These are phyloP conservation scores for Cryptococcus sp. DNA, from an alignment of 1,284 basidiomycete species.

Conservation along the genomic window DNA sequence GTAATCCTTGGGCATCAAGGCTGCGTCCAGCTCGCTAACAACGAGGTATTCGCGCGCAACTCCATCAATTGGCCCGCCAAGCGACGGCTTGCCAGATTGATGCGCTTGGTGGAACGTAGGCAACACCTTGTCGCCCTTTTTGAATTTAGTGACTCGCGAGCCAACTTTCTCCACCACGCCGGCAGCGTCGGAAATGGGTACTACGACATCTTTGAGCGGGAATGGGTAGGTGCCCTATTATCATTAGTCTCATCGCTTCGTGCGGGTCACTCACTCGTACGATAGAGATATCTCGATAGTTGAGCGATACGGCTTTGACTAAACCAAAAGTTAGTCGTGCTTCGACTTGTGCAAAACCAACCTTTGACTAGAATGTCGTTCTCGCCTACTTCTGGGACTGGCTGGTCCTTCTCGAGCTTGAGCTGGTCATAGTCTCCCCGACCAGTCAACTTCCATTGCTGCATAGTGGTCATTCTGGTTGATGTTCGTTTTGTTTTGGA, in stretches of 20 bases:
- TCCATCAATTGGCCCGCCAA: slow-evolving; percentile 13
- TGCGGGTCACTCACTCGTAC: slow-evolving; percentile 4
- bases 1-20: slow-evolving; percentile 43
- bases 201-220: slow-evolving; percentile 9
- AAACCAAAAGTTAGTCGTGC: neutral
- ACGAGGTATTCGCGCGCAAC: slow-evolving; percentile 10
- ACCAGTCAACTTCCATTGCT: slow-evolving; percentile 11
- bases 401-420: slow-evolving; percentile 8
- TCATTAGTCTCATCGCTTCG: neutral
- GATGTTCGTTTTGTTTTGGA: too few relatives aligned
- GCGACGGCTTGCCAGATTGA: slow-evolving; percentile 8
- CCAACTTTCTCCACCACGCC: slow-evolving; percentile 11
- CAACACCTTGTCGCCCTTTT: slow-evolving; percentile 15
- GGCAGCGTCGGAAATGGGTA: slow-evolving; percentile 17
- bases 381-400: slow-evolving; percentile 13
- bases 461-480: slow-evolving; percentile 6
- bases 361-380: slow-evolving; percentile 16
- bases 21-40: slow-evolving; percentile 17
- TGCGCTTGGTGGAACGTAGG: slow-evolving; percentile 12
- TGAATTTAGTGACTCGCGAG: slow-evolving; percentile 12
- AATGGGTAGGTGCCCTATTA: slow-evolving; percentile 16
- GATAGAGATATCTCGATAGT: slow-evolving; percentile 22
- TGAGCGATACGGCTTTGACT: slow-evolving; percentile 26
- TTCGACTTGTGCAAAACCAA: neutral
- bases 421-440: slow-evolving; percentile 10